Evolutionary conservation across 257 asterid genomes (phyloP).

Genomic region (Ophiorrhiza pumila): DNA sequence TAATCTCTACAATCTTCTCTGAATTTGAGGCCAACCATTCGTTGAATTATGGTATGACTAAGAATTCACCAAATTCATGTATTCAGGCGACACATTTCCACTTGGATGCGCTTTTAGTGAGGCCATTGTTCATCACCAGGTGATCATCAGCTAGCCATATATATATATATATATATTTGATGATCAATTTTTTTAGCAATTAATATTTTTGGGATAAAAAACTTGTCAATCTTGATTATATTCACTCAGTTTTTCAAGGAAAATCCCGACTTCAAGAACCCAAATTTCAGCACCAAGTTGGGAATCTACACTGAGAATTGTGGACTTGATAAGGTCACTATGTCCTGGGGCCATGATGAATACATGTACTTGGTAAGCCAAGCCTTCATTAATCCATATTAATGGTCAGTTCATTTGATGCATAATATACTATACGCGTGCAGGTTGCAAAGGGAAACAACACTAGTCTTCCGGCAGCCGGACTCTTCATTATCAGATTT

Average conservation of each 20-base stretch:
- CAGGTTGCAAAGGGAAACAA: slow-evolving; percentile 50
- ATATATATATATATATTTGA: too few species aligned
- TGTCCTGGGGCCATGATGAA: slow-evolving; percentile 60
- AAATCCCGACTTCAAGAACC: slow-evolving; percentile 33
- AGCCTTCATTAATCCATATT: not conserved
- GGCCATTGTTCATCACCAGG: slow-evolving; percentile 46
- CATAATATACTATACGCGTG: too few species aligned
- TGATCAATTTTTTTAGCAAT: too few species aligned
- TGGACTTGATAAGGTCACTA: slow-evolving; percentile 42
- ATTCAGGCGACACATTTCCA: slow-evolving; percentile 48
- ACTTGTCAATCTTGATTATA: not conserved
- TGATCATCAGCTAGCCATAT: too few species aligned
- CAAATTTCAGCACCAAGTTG: slow-evolving; percentile 32
- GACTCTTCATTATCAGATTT: slow-evolving; percentile 47
- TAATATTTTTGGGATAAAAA: not conserved
- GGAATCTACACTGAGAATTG: slow-evolving; percentile 46
- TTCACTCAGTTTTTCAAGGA: slow-evolving; percentile 41
- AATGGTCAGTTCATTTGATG: too few species aligned
- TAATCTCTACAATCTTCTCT: not conserved
- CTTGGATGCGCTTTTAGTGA: slow-evolving; percentile 50
- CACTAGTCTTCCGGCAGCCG: slow-evolving; percentile 45
- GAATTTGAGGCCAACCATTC: not conserved
- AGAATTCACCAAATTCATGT: too few species aligned
- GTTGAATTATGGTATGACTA: too few species aligned
- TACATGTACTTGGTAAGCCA: slow-evolving; percentile 49